Evolutionary conservation across 2,329 filamentous ascomycete genomes (phyloP), one percentile per base, ranked within the genome.

Genomic region (Stemphylium lycopersici): DNA sequence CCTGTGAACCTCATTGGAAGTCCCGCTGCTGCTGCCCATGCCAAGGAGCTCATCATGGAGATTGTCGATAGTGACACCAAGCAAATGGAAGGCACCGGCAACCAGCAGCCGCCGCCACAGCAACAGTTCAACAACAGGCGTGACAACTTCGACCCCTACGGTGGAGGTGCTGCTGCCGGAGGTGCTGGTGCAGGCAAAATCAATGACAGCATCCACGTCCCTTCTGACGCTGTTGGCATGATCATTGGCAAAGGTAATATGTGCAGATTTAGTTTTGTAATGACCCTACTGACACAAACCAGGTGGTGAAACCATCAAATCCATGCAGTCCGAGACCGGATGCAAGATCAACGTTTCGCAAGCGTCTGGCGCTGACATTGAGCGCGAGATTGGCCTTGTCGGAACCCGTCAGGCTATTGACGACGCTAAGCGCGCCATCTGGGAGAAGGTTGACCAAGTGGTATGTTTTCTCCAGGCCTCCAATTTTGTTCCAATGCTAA

Each of bases 301-400:
- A 82, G 83, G 91, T 52, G 92, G 92, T 61, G 92, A 96, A 78
- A 96, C 92, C 0, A 96, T 96, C 72, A 91, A 93, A 62, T 91
- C 96, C 65, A 96, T 96, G 88, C 92, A 96, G 75, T 89, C 87
- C 69, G 84, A 81, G 29, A 95, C 91, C 4, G 90, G 90, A 40
- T 96, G 93, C 83, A 96, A 96, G 79, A 96, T 96, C 80, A 96
- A 96, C 68, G 92, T 96, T 22, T 90, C 90, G 29, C 90, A 90
- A 67, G 88, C 91, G 6, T 88, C 87, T 32, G 89, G 89, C 13
- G 88, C 89, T 44, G 91, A 96, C 70, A 84, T 87, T 53, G 88
- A 95, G 74, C 87, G 92, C 68, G 90, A 96, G 74, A 96, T 96
- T 70, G 90, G 90, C 40, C 83, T 96, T 39, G 89, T 95, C 59